Percentiles rank a stretch among this genome's conserved stretches.
These are phyloP conservation scores for Conringia planisiliqua DNA, from an alignment of 345 rosid genomes.

Conservation along the genomic window DNA sequence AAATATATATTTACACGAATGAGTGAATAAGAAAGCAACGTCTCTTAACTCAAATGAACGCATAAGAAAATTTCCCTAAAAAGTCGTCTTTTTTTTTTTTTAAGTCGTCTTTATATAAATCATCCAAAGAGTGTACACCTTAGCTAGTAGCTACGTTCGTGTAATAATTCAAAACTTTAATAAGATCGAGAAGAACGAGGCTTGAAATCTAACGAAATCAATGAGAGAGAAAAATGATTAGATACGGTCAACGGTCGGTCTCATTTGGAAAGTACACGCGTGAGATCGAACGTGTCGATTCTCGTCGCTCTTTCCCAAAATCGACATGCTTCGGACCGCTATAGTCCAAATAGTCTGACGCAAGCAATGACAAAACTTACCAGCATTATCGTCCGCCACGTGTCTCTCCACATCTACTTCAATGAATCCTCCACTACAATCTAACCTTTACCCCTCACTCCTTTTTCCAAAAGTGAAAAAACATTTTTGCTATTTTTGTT, in stretches of 20 bases:
- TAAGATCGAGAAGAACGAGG: not conserved
- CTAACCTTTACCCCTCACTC: conserved; percentile 28
- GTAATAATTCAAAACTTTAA: not conserved
- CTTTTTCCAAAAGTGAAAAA: conserved; percentile 20
- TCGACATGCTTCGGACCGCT: conserved; percentile 31
- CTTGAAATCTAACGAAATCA: not conserved
- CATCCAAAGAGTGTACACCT: not conserved
- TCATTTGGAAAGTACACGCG: conserved; percentile 13
- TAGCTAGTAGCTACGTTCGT: not conserved
- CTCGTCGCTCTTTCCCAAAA: conserved; percentile 11
- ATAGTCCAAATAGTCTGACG: conserved; percentile 65
- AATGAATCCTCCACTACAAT: conserved; percentile 14
- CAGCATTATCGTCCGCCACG: conserved; percentile 48
- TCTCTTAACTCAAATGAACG: not conserved
- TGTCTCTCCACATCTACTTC: conserved; percentile 33
- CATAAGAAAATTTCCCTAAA: not conserved
- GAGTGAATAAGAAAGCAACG: not conserved
- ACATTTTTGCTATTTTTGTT: not conserved
- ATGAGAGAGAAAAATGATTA: not conserved
- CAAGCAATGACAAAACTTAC: conserved; percentile 84
- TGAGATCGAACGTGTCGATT: conserved; percentile 27
- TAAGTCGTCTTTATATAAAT: not conserved
- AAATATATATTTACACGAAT: too few species aligned
- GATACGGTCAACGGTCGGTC: conserved; percentile 26
- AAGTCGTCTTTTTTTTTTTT: too few species aligned